These are phyloP conservation scores for Sporothrix luriei DNA, from an alignment of 2,329 filamentous ascomycete genomes.

Conservation along the genomic window DNA sequence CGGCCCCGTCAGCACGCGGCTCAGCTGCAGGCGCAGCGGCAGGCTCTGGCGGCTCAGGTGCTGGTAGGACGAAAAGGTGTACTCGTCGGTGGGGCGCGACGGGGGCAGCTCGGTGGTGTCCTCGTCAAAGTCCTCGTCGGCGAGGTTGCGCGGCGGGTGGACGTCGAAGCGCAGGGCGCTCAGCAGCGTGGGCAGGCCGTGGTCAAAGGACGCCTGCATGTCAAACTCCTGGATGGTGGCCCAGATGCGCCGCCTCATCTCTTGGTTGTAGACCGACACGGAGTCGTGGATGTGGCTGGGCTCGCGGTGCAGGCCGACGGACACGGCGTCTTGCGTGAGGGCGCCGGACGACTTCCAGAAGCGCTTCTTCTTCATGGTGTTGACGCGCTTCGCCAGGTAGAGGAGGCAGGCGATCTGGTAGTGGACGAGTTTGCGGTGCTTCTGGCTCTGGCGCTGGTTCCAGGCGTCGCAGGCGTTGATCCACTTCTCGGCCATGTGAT, in stretches of 20 bases:
- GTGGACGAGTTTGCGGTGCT: conserved; percentile 62
- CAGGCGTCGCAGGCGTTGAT: conserved; percentile 59
- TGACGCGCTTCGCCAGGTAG: conserved; percentile 64
- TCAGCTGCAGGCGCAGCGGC: conserved; percentile 59
- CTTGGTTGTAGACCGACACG: conserved; percentile 62
- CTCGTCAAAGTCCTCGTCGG: conserved; percentile 59
- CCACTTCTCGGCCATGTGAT: conserved; percentile 59
- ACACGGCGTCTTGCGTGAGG: conserved; percentile 60
- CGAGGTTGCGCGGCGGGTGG: conserved; percentile 58
- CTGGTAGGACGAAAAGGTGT: conserved; percentile 63
- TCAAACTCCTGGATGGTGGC: conserved; percentile 64
- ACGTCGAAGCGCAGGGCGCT: conserved; percentile 60
- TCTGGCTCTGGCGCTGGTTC: conserved; percentile 60
- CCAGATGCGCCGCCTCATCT: conserved; percentile 65
- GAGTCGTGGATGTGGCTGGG: conserved; percentile 58
- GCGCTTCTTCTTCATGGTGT: conserved; percentile 65
- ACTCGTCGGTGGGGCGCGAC: conserved; percentile 56
- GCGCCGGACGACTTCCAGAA: conserved; percentile 62
- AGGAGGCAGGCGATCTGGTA: conserved; percentile 62
- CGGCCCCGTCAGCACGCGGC: conserved; percentile 58
- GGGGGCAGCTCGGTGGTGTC: conserved; percentile 51
- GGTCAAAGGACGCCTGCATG: conserved; percentile 63
- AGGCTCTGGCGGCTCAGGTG: conserved; percentile 60
- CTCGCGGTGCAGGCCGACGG: conserved; percentile 62
- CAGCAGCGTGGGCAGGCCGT: conserved; percentile 61